These are phyloP conservation scores for Wickerhamiella spandovensis DNA, from an alignment of 805 yeast genomes.

Conservation along the genomic window DNA sequence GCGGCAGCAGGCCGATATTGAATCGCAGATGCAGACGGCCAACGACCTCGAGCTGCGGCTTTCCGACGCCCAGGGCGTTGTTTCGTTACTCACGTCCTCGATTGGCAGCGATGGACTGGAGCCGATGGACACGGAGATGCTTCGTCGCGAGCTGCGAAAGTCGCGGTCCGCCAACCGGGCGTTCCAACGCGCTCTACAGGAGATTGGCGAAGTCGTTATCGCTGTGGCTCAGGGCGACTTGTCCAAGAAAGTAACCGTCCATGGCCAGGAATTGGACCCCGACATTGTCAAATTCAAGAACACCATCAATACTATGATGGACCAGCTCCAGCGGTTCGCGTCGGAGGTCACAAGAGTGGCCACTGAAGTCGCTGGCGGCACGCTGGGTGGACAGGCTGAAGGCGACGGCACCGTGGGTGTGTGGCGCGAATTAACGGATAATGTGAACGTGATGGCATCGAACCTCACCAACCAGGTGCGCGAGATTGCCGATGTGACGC, in stretches of 20 bases:
- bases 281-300: constrained; percentile 68
- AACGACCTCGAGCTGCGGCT: constrained; percentile 23
- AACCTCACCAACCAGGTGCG: constrained; percentile 80
- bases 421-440: constrained; percentile 78
- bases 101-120: constrained; percentile 13
- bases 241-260: constrained; percentile 65
- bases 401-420: constrained; percentile 77
- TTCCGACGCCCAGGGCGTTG: constrained; percentile 23
- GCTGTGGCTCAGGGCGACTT: constrained; percentile 85
- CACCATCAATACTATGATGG: constrained; percentile 81
- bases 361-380: constrained; percentile 82
- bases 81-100: constrained; percentile 22
- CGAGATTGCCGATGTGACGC: constrained; percentile 79
- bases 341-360: constrained; percentile 75
- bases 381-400: constrained; percentile 79
- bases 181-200: constrained; percentile 51
- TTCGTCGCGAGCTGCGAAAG: constrained; percentile 27
- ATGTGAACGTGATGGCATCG: constrained; percentile 80
- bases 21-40: constrained; percentile 23
- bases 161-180: constrained; percentile 51
- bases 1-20: constrained; percentile 26
- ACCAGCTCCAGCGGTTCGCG: constrained; percentile 69
- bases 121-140: constrained; percentile 21
- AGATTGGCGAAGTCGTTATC: constrained; percentile 74
- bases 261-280: constrained; percentile 59